phyloP scores from a whole-genome alignment of 495 filamentous ascomycete genomes.

The Filosporella fistucella region DNA sequence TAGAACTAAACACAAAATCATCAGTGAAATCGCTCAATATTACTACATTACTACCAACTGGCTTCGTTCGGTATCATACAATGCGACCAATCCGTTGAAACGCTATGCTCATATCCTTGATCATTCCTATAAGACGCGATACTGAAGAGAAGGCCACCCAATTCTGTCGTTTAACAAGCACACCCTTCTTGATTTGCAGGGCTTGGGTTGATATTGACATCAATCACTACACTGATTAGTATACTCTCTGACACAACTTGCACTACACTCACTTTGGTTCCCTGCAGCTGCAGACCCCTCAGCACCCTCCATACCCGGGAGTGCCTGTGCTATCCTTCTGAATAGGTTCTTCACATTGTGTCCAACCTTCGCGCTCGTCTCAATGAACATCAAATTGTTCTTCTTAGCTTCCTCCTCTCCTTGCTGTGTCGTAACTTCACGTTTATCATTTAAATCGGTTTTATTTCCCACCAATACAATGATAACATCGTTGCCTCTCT shows the following conservation, averaged over 20 bases:
- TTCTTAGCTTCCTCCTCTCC: slow-evolving; percentile 99
- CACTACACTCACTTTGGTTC: slow-evolving; percentile 53
- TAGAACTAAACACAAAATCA: no score
- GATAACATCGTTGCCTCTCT: slow-evolving; percentile 96
- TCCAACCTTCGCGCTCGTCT: slow-evolving; percentile 96
- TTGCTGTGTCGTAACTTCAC: slow-evolving; percentile 89
- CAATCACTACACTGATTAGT: slow-evolving; percentile 65
- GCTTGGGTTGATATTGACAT: slow-evolving; percentile 83
- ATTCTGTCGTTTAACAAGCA: slow-evolving; percentile 54
- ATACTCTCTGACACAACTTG: not conserved
- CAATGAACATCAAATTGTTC: slow-evolving; percentile 95
- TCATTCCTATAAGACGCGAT: slow-evolving; percentile 18
- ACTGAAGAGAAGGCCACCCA: slow-evolving; percentile 10
- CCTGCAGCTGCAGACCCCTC: slow-evolving; percentile 57
- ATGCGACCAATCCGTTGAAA: slow-evolving; percentile 23
- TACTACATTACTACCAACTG: slow-evolving; percentile 16
- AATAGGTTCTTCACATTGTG: slow-evolving; percentile 98
- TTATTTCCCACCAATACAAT: slow-evolving; percentile 99
- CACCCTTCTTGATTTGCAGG: slow-evolving; percentile 73
- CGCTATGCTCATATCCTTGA: slow-evolving; percentile 37
- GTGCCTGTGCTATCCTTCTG: slow-evolving; percentile 92
- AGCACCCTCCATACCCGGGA: slow-evolving; percentile 94
- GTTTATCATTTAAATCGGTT: slow-evolving; percentile 95
- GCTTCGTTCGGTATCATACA: slow-evolving; percentile 24
- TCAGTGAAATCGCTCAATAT: slow-evolving; percentile 1